Percentiles rank a stretch among this genome's conserved stretches.
phyloP scores from a whole-genome alignment of 345 rosid genomes.

The Linum trigynum region DNA sequence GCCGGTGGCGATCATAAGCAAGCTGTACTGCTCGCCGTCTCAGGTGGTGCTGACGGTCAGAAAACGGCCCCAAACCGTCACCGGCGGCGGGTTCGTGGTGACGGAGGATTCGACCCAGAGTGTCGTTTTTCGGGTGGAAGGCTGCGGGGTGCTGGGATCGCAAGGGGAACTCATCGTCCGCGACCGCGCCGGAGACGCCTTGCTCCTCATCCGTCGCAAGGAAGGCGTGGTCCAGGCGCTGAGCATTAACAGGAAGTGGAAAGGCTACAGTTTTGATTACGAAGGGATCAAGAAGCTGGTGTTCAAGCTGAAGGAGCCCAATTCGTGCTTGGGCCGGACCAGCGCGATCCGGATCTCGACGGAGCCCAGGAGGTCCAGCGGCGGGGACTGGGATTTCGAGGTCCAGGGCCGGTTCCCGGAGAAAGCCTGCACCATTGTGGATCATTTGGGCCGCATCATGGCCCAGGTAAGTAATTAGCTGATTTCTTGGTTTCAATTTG shows the following conservation, averaged over 20 bases:
- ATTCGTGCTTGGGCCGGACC: constrained; percentile 35
- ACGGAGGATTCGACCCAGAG: constrained; percentile 45
- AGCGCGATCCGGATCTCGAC: constrained; percentile 35
- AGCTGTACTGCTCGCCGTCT: constrained; percentile 50
- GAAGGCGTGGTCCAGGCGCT: constrained; percentile 70
- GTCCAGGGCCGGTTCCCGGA: constrained; percentile 62
- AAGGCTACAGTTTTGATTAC: constrained; percentile 49
- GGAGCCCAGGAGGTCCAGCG: constrained; percentile 22
- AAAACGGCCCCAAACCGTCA: constrained; percentile 59
- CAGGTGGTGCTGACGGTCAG: constrained; percentile 54
- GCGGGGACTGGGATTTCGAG: constrained; percentile 35
- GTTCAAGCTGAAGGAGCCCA: constrained; percentile 60
- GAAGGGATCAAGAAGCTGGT: constrained; percentile 53
- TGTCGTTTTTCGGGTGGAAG: constrained; percentile 62
- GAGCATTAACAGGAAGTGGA: constrained; percentile 63
- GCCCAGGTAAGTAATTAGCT: constrained; percentile 42
- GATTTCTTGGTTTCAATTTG: too few relatives aligned
- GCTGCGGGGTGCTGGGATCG: constrained; percentile 67
- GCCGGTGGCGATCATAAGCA: constrained; percentile 42
- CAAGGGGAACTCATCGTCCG: constrained; percentile 48
- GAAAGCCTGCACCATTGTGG: constrained; percentile 46
- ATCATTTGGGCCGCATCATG: constrained; percentile 34
- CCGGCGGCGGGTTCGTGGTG: constrained; percentile 89
- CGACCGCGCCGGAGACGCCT: constrained; percentile 41
- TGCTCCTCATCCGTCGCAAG: constrained; percentile 73